Percentiles rank a stretch among this genome's conserved stretches.
phyloP scores from a whole-genome alignment of 2,329 filamentous ascomycete genomes.

The Metarhizium album region DNA sequence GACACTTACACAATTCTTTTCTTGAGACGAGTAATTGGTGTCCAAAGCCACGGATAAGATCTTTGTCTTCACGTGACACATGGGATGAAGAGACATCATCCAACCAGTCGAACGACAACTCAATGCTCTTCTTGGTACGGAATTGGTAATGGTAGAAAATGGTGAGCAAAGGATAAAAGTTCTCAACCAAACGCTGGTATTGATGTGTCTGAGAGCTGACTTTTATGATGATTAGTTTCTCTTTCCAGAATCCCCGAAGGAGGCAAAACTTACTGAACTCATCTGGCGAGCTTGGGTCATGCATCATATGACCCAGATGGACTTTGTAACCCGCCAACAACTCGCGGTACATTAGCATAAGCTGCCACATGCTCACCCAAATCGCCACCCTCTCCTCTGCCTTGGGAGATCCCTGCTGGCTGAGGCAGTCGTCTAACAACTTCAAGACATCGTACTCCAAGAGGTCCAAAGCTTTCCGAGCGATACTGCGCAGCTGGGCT shows the following conservation, averaged over 20 bases:
- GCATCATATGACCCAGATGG: constrained; percentile 16
- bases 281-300: constrained; percentile 13
- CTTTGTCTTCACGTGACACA: constrained; percentile 16
- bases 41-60: constrained; percentile 15
- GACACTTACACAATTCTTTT: constrained; percentile 24
- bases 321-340: constrained; percentile 22
- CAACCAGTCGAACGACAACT: constrained; percentile 28
- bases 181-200: constrained; percentile 20
- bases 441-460: constrained; percentile 29
- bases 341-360: constrained; percentile 38
- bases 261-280: constrained; percentile 8
- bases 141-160: constrained; percentile 31
- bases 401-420: constrained; percentile 27
- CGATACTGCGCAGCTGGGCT: constrained; percentile 28
- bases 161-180: constrained; percentile 27
- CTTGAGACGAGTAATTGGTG: constrained; percentile 23
- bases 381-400: constrained; percentile 30
- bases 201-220: constrained; percentile 10
- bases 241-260: background rate
- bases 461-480: constrained; percentile 24
- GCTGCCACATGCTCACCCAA: constrained; percentile 38
- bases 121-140: constrained; percentile 28
- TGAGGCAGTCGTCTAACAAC: constrained; percentile 28
- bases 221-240: constrained; percentile 5
- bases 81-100: constrained; percentile 18